These are phyloP conservation scores for Lasiodiplodia sp. DNA, from an alignment of 2,329 filamentous ascomycete genomes.

Conservation along the genomic window DNA sequence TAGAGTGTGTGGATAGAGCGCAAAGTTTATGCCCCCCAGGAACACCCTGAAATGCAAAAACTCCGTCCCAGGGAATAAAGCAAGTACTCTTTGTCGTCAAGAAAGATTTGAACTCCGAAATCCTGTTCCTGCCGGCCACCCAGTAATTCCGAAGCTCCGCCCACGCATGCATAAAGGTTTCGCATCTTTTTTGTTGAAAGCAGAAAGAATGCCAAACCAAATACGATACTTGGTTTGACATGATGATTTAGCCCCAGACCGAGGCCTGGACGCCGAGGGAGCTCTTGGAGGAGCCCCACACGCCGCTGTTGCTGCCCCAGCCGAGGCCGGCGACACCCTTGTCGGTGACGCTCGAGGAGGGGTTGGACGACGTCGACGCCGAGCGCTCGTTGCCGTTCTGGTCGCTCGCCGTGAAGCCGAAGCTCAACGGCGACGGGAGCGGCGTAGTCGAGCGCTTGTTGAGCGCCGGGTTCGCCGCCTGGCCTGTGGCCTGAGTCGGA, in stretches of 20 bases:
- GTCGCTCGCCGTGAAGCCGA: constrained; percentile 69
- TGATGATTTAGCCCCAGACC: constrained; percentile 79
- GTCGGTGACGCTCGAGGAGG: constrained; percentile 54
- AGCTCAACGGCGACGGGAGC: constrained; percentile 85
- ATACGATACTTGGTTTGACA: constrained; percentile 33
- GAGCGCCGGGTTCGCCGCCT: constrained; percentile 65
- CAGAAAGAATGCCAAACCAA: constrained; percentile 31
- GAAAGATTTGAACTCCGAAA: constrained; percentile 28
- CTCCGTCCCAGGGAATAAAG: constrained; percentile 37
- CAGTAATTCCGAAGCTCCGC: constrained; percentile 24
- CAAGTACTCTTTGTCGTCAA: constrained; percentile 27
- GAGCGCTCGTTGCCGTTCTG: constrained; percentile 62
- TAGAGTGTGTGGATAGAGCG: constrained; percentile 23
- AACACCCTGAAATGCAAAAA: constrained; percentile 54
- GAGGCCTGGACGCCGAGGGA: constrained; percentile 84
- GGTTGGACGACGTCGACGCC: constrained; percentile 66
- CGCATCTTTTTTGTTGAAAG: constrained; percentile 38
- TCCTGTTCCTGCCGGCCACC: constrained; percentile 17
- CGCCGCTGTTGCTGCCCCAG: constrained; percentile 82
- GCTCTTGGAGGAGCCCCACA: constrained; percentile 80
- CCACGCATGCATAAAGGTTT: constrained; percentile 35
- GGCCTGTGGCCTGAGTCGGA: constrained; percentile 68
- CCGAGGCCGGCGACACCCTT: constrained; percentile 53
- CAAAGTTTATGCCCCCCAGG: constrained; percentile 36
- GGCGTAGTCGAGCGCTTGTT: constrained; percentile 89